Percentiles rank a stretch among this genome's conserved stretches.
Evolutionary conservation across 306 rosid genomes (phyloP).

Genomic region (Inga laurina): DNA sequence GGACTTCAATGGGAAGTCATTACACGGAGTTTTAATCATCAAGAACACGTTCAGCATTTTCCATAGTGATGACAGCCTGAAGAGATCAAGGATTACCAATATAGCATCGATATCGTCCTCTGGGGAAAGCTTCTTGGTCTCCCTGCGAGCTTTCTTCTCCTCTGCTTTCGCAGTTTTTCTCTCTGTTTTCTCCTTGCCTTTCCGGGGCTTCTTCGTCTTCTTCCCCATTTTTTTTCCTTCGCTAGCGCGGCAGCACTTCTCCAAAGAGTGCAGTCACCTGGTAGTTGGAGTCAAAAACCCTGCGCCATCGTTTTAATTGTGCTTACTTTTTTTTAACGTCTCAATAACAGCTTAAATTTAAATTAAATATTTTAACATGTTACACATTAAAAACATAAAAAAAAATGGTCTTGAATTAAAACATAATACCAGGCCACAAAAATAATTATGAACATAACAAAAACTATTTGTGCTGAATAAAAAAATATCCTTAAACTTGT

Average conservation of each 20-base stretch:
- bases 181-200: slow-evolving; percentile 96
- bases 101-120: slow-evolving; percentile 98
- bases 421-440: neutral
- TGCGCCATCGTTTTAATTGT: neutral
- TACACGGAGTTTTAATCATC: neutral
- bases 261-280: neutral
- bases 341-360: too few relatives aligned
- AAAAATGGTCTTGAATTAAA: neutral
- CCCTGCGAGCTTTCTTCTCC: slow-evolving; percentile 86
- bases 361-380: too few relatives aligned
- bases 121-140: slow-evolving; percentile 88
- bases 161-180: slow-evolving; percentile 83
- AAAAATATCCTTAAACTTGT: too few relatives aligned
- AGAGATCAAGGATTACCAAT: slow-evolving; percentile 46
- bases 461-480: too few relatives aligned
- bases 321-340: too few relatives aligned
- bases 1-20: neutral
- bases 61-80: neutral
- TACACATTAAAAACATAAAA: too few relatives aligned
- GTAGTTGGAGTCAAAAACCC: neutral
- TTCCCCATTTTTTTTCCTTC: slow-evolving; percentile 64
- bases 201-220: slow-evolving; percentile 90
- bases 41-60: neutral
- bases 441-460: too few relatives aligned
- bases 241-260: neutral